A percentile compares a stretch with the other conserved stretches of the same genome.
Conservation (phyloP, 1,284 basidiomycete species). For the Cryptococcus sp. region DNA sequence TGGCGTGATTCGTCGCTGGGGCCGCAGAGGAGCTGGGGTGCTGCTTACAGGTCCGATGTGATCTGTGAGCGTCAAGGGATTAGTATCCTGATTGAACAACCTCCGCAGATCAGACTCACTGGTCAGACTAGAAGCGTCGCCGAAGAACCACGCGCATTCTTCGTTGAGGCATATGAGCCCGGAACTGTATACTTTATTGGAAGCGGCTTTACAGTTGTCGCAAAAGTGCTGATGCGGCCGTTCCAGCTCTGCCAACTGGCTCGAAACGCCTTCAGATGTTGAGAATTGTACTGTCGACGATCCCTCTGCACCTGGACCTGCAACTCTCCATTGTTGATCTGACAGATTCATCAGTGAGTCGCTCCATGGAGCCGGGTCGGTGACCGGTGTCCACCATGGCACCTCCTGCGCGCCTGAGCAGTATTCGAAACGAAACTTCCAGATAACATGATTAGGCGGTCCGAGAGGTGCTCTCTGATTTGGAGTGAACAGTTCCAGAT, state of each 20-base stretch:
- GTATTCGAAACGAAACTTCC: conserved; percentile 51
- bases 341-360: background rate
- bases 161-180: conserved; percentile 34
- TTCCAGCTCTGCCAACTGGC: background rate
- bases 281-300: conserved; percentile 17
- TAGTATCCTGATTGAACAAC: too few relatives aligned
- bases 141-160: conserved; percentile 25
- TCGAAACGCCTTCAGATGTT: background rate
- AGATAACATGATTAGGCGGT: conserved; percentile 27
- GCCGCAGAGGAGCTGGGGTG: conserved; percentile 11
- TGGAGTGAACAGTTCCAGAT: conserved; percentile 10
- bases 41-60: conserved; percentile 21
- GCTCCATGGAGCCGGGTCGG: background rate
- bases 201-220: conserved; percentile 17
- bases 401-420: conserved; percentile 26
- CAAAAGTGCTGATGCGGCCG: conserved; percentile 13
- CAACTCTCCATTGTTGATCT: conserved; percentile 14
- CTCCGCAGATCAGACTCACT: too few relatives aligned
- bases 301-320: conserved; percentile 16
- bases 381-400: conserved; percentile 42
- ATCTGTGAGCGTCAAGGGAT: conserved; percentile 3
- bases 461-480: conserved; percentile 7
- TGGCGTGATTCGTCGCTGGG: conserved; percentile 21
- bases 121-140: conserved; percentile 9
- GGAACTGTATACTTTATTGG: conserved; percentile 24